These are phyloP conservation scores for Karstenula rhodostoma DNA, from an alignment of 2,329 filamentous ascomycete genomes.

Conservation along the genomic window DNA sequence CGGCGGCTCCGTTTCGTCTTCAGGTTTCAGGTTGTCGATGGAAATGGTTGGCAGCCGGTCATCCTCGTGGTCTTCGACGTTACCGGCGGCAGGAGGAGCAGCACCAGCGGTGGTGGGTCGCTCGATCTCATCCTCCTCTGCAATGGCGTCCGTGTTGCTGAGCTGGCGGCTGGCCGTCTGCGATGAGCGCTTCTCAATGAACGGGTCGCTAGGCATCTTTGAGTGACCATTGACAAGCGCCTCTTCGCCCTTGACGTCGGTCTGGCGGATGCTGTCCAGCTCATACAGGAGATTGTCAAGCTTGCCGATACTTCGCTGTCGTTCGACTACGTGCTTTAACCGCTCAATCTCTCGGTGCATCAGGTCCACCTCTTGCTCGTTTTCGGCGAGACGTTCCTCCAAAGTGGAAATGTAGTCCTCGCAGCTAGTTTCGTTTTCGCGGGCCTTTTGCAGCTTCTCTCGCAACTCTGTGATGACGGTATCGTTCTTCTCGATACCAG, in stretches of 20 bases:
- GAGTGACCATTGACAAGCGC: conserved; percentile 46
- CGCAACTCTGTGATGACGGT: conserved; percentile 85
- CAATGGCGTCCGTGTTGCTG: conserved; percentile 45
- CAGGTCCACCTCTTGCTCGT: conserved; percentile 92
- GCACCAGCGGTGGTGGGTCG: conserved; percentile 40
- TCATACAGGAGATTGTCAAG: conserved; percentile 92
- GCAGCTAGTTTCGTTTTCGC: conserved; percentile 87
- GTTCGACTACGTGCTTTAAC: conserved; percentile 92
- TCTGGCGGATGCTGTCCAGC: conserved; percentile 69
- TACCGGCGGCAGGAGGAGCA: conserved; percentile 17
- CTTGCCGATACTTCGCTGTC: conserved; percentile 93
- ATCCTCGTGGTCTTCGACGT: conserved; percentile 24
- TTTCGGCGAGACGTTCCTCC: conserved; percentile 92
- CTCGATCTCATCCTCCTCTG: conserved; percentile 45
- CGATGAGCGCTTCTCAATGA: conserved; percentile 38
- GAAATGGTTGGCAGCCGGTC: conserved; percentile 23
- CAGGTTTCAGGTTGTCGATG: conserved; percentile 29
- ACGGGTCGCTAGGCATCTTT: conserved; percentile 42
- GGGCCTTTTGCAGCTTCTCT: conserved; percentile 86
- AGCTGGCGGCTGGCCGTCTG: conserved; percentile 41
- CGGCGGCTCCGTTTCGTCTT: conserved; percentile 54
- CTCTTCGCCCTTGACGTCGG: conserved; percentile 44
- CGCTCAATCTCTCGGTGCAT: conserved; percentile 98
- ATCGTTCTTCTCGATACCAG: conserved; percentile 90
- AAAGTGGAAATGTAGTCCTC: conserved; percentile 98